A percentile compares a stretch with the other conserved stretches of the same genome.
phyloP scores from a whole-genome alignment of 202 grass and related monocot species.

The Dendrocalamus latiflorus region DNA sequence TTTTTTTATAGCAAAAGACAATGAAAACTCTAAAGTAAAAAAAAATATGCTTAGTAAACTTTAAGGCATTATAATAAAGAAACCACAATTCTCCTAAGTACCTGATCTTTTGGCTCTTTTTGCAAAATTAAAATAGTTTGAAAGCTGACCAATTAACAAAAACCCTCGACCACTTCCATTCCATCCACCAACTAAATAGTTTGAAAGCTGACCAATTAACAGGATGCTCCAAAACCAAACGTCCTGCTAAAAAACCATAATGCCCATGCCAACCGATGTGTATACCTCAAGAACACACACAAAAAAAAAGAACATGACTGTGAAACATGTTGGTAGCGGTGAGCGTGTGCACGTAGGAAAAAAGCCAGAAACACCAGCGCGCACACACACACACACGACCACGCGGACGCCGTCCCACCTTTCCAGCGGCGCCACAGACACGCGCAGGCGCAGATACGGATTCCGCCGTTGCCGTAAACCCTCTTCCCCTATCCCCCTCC shows the following conservation, averaged over 20 bases:
- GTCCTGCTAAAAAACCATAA: not conserved
- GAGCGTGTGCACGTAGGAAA: slow-evolving; percentile 27
- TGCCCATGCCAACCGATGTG: not conserved
- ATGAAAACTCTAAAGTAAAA: not conserved
- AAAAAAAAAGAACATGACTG: not conserved
- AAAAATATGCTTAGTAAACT: not conserved
- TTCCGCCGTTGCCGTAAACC: no score
- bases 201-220: no score
- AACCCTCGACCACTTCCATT: not conserved
- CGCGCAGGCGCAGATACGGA: slow-evolving; percentile 22
- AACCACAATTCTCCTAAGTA: not conserved
- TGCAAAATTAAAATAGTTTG: not conserved
- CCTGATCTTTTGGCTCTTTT: not conserved
- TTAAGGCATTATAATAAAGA: not conserved
- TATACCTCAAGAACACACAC: not conserved
- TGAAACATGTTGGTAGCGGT: not conserved
- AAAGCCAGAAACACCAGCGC: not conserved
- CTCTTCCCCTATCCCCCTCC: no score
- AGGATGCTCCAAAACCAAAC: no score
- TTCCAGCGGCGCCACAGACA: not conserved
- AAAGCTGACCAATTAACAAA: not conserved
- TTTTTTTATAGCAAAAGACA: not conserved
- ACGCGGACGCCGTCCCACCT: not conserved
- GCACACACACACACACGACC: not conserved
- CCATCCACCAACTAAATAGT: not conserved